Evolutionary conservation across 441 rosid genomes (phyloP), one percentile per base, ranked within the genome.

Genomic region (Biscutella auriculata): DNA sequence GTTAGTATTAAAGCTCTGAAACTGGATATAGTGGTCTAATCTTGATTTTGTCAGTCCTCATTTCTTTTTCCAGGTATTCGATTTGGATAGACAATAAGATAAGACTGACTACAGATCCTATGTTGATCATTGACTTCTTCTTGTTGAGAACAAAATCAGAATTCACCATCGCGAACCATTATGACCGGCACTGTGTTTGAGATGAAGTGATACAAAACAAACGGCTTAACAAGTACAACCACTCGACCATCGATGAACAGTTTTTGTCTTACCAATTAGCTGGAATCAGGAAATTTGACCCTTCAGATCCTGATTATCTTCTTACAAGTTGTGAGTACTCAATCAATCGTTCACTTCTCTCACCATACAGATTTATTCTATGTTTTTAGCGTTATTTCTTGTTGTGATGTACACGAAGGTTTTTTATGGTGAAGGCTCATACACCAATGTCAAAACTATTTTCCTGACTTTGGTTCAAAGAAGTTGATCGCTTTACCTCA

Each of bases 161-260:
- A 69, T 87, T 79, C 56, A 96, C 93, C 70, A 91, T 91, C 71
- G 87, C 98, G n/a, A 87, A 81, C 62, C 96, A 91, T 70, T 91
- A 91, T 63, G 95, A 82, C 45, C 82, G 98, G n/a, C 95, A 84
- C 21, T 91, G 95, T 83, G 95, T 87, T 43, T 91, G 96, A 93
- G 95, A 91, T 55, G 96, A 91, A 77, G 93, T 91, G 16, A 45
- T 78, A 41, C 98, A 81, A 71, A 87, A 91, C 65, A 91, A 87
- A 68, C 76, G 77, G 34, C 71, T 91, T 10, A 79, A 85, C 61
- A 91, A 91, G 65, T 87, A 85, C 72, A 79, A 76, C 76, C 92
- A 76, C 65, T 73, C 76, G 0, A 84, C 81, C 37, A 91, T 91
- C 21, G 93, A 91, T 65, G 75, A 84, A 50, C 96, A 91, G 70